Base-by-base conservation (phyloP, 225 moss, liverwort and hornwort species). In the Antitrichia curtipendula region DNA sequence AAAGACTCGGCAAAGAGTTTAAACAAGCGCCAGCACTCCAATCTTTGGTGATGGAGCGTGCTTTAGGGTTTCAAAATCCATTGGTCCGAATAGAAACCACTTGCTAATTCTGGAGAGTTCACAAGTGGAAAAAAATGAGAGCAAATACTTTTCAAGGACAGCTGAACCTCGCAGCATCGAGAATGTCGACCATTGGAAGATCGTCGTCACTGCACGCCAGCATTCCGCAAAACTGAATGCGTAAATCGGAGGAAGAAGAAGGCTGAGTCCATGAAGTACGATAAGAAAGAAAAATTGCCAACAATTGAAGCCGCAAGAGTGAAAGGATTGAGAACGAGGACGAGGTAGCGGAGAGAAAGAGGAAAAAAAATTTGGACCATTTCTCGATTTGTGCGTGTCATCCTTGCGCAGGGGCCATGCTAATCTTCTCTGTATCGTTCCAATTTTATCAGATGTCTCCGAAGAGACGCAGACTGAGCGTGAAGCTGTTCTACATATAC, bases 321-420 rank as follows among this genome's bases (percentile, higher is more conserved):
- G 29, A n/a, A 25, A n/a, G 65, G 8, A 19, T 75, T 75, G 23
- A 38, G 25, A 38, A n/a, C 6, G 21, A 38, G 4, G 20, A 7
- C 19, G 66, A 3, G 22, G 4, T 68, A 24, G 13, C 2, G 34
- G 7, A 56, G 10, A 32, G 2, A 18, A 50, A 8, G 36, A 53
- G 8, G 8, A 1, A 28, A 60, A 43, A 93, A 91, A 94, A 92
- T 86, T 93, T 93, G 95, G 93, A 97, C 95, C 92, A 94, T 94
- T 94, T 95, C 95, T 96, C 91, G 92, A 93, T 93, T 95, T 91
- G 92, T 94, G 95, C 92, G 93, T 95, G 96, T 94, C 96, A 96
- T 93, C 96, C 95, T 95, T 95, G 95, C 92, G 93, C 92, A 97
- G 97, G 95, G 95, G 94, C 95, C 96, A 95, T 96, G 95, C 95